These are phyloP conservation scores for Leptographium procerum DNA, from an alignment of 2,329 filamentous ascomycete genomes.

Conservation along the genomic window DNA sequence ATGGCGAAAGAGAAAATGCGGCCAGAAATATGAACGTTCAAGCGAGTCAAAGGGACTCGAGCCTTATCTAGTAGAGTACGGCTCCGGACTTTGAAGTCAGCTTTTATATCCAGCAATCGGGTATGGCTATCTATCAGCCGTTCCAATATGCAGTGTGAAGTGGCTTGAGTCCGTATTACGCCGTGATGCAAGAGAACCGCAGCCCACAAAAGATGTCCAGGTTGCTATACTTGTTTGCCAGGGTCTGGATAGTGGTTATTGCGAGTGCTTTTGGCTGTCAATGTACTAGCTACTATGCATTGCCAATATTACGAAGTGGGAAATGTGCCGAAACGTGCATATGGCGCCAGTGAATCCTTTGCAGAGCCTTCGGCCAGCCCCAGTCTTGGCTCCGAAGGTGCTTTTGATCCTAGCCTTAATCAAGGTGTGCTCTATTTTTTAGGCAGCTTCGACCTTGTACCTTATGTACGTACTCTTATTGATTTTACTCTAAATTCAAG, in stretches of 20 bases:
- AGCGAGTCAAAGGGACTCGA: not conserved
- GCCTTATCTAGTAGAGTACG: not conserved
- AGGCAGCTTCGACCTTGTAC: too few relatives aligned
- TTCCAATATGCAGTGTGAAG: not conserved
- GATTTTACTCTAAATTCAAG: too few relatives aligned
- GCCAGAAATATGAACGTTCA: not conserved
- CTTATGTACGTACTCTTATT: too few relatives aligned
- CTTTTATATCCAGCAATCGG: not conserved
- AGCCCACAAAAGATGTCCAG: not conserved
- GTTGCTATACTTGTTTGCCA: not conserved
- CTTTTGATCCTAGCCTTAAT: too few relatives aligned
- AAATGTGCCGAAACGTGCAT: not conserved
- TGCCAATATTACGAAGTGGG: not conserved
- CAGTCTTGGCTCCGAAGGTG: not conserved
- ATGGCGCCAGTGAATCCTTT: not conserved
- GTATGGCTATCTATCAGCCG: not conserved
- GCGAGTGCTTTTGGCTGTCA: not conserved
- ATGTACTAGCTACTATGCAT: not conserved
- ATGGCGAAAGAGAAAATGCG: not conserved
- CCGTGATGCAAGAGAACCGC: not conserved
- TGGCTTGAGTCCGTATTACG: conserved; percentile 5
- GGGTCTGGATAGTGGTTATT: not conserved
- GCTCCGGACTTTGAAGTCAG: not conserved
- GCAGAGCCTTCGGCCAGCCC: not conserved
- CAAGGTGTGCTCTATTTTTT: too few relatives aligned